Evolutionary conservation across 345 rosid genomes (phyloP).

Genomic region (Hevea brasiliensis): DNA sequence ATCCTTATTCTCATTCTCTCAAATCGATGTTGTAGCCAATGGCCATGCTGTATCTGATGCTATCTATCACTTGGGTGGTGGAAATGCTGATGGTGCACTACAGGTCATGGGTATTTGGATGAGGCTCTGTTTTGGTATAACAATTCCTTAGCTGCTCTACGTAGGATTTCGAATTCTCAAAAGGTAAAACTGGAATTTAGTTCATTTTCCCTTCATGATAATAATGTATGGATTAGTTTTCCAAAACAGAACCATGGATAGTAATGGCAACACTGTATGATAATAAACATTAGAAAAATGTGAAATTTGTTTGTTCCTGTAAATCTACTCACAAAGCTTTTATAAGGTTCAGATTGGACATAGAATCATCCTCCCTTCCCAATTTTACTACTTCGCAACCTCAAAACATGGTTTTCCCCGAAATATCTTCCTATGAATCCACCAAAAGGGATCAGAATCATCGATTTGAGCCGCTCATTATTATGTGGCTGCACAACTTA

Average conservation of each 20-base stretch:
- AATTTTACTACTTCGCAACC: background rate
- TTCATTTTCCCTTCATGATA: too few relatives aligned
- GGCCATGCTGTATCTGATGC: slow-evolving; percentile 52
- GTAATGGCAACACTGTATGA: background rate
- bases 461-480: too few relatives aligned
- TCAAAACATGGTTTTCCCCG: background rate
- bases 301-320: background rate
- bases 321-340: background rate
- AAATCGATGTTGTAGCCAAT: too few relatives aligned
- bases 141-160: slow-evolving; percentile 85
- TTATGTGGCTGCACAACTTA: background rate
- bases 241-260: background rate
- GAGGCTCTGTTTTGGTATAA: slow-evolving; percentile 82
- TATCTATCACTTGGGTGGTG: slow-evolving; percentile 47
- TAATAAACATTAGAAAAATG: too few relatives aligned
- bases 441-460: background rate
- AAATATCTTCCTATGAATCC: background rate
- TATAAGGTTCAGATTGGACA: background rate
- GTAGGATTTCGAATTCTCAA: slow-evolving; percentile 73
- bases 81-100: slow-evolving; percentile 42
- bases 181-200: slow-evolving; percentile 43
- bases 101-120: slow-evolving; percentile 68
- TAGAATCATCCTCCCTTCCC: background rate
- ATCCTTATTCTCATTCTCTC: slow-evolving; percentile 35
- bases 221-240: too few relatives aligned